These are phyloP conservation scores for Hypoxylon sp. DNA, from an alignment of 2,329 filamentous ascomycete species.

Conservation along the genomic window DNA sequence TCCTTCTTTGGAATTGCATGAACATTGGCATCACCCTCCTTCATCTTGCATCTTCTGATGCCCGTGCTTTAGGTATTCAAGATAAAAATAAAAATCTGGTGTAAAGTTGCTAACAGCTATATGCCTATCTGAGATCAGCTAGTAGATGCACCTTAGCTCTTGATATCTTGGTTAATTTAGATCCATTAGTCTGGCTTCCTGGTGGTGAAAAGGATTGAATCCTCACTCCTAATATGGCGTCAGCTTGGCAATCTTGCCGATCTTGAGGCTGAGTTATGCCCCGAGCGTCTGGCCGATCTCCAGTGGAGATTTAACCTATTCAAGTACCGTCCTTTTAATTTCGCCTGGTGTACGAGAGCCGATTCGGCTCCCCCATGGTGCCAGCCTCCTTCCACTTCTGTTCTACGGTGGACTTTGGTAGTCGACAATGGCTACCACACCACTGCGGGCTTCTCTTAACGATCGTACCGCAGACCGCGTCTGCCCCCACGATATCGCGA, in stretches of 20 bases:
- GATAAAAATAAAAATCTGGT: not conserved
- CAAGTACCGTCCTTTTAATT: conserved; percentile 12
- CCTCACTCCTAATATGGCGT: conserved; percentile 23
- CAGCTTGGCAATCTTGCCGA: conserved; percentile 22
- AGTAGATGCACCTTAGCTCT: not conserved
- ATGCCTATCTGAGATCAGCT: not conserved
- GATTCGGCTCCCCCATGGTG: not conserved
- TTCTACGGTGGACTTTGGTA: conserved; percentile 8
- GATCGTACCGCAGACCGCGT: conserved; percentile 10
- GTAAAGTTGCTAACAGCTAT: not conserved
- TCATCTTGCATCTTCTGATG: conserved; percentile 8
- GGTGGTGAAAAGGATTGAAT: conserved; percentile 1
- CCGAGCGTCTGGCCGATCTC: conserved; percentile 36
- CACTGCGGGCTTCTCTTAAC: not conserved
- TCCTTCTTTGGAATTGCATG: conserved; percentile 47
- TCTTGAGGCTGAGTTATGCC: conserved; percentile 36
- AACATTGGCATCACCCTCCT: conserved; percentile 29
- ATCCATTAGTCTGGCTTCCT: no score
- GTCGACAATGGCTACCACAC: not conserved
- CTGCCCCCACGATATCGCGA: conserved; percentile 13
- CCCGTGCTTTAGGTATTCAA: not conserved
- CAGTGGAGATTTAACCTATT: not conserved
- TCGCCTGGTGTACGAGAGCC: conserved; percentile 1
- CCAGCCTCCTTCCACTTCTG: conserved; percentile 30
- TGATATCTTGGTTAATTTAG: not conserved